These are phyloP conservation scores for Lentinula sp. DNA, from an alignment of 768 basidiomycete species.

Conservation along the genomic window DNA sequence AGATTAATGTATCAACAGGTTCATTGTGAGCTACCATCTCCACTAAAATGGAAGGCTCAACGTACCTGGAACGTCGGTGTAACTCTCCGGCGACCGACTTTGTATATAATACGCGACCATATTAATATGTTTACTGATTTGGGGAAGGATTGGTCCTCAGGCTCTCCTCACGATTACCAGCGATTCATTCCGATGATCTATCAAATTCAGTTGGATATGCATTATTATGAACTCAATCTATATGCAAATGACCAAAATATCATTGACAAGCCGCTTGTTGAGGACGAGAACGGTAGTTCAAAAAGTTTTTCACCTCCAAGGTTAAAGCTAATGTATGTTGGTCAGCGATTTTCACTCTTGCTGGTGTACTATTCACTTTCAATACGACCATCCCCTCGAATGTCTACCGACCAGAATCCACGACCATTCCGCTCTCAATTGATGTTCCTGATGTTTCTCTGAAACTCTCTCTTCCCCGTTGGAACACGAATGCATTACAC, in stretches of 20 bases:
- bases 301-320: neutral
- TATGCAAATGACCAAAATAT: slow-evolving; percentile 97
- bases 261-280: slow-evolving; percentile 78
- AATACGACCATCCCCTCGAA: slow-evolving; percentile 59
- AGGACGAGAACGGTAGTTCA: slow-evolving; percentile 76
- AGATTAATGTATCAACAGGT: slow-evolving; percentile 31
- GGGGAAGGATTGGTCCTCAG: slow-evolving; percentile 87
- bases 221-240: slow-evolving; percentile 71
- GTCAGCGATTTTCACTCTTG: slow-evolving; percentile 66
- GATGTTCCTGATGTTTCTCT: slow-evolving; percentile 53
- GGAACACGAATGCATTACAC: slow-evolving; percentile 82
- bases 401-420: slow-evolving; percentile 65
- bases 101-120: slow-evolving; percentile 87
- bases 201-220: slow-evolving; percentile 58
- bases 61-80: slow-evolving; percentile 79
- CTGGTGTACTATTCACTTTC: slow-evolving; percentile 50
- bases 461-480: slow-evolving; percentile 70
- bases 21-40: slow-evolving; percentile 70
- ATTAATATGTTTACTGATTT: slow-evolving; percentile 92
- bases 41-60: slow-evolving; percentile 75
- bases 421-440: slow-evolving; percentile 58
- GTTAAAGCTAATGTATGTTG: neutral
- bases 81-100: slow-evolving; percentile 60
- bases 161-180: slow-evolving; percentile 72
- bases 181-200: slow-evolving; percentile 85